These are phyloP conservation scores for Scleroderma bovista DNA, from an alignment of 768 basidiomycete genomes.

Conservation along the genomic window DNA sequence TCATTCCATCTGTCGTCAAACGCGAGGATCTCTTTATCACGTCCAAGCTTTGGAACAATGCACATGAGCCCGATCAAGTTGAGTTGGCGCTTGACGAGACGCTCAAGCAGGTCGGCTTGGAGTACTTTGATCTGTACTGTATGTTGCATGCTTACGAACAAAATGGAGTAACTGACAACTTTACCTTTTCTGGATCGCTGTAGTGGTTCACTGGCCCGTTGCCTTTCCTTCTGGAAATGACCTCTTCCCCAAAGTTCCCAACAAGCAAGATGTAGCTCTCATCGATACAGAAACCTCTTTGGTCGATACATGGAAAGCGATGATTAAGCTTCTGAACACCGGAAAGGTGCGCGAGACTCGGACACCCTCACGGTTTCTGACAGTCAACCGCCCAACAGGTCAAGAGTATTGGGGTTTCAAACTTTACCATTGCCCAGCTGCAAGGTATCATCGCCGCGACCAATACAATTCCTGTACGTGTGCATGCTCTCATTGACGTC, in stretches of 20 bases:
- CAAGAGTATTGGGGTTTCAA: conserved; percentile 73
- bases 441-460: conserved; percentile 65
- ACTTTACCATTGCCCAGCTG: conserved; percentile 65
- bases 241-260: conserved; percentile 48
- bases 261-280: conserved; percentile 39
- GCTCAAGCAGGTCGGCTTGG: conserved; percentile 60
- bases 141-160: conserved; percentile 20
- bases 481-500: not conserved
- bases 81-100: conserved; percentile 76
- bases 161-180: not conserved
- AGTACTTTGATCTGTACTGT: conserved; percentile 82
- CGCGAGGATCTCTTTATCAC: conserved; percentile 81
- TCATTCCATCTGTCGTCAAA: conserved; percentile 71
- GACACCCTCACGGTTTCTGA: not conserved
- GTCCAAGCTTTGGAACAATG: conserved; percentile 78
- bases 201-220: conserved; percentile 79
- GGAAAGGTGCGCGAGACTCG: conserved; percentile 46
- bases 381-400: conserved; percentile 34
- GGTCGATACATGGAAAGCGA: conserved; percentile 80
- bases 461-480: conserved; percentile 62
- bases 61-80: conserved; percentile 60
- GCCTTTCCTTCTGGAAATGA: conserved; percentile 55
- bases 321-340: conserved; percentile 63
- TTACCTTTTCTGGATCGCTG: not conserved
- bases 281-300: conserved; percentile 56